phyloP scores from a whole-genome alignment of 208 protist genomes.

The Sergeia podlipaevii region DNA sequence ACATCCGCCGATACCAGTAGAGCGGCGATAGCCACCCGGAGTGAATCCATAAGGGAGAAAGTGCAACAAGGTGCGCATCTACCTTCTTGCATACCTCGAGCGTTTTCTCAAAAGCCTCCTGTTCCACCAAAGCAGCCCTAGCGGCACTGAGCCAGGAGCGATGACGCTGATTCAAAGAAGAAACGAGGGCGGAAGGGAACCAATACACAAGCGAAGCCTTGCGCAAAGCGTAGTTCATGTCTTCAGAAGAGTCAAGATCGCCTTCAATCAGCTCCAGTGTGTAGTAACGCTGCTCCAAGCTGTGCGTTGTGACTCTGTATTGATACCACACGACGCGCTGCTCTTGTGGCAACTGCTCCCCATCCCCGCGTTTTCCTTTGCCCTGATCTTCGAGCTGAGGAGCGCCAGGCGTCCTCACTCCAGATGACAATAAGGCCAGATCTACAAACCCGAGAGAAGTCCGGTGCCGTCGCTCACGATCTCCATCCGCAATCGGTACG shows the following conservation, averaged over 20 bases:
- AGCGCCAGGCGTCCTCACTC: slow-evolving; percentile 6
- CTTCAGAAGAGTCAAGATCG: slow-evolving; percentile 20
- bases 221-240: slow-evolving; percentile 51
- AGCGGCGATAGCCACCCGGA: slow-evolving; percentile 39
- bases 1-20: slow-evolving; percentile 57
- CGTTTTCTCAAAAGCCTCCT: neutral
- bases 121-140: too few relatives aligned
- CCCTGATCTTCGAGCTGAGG: slow-evolving; percentile 12
- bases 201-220: slow-evolving; percentile 52
- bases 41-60: slow-evolving; percentile 62
- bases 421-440: slow-evolving; percentile 12
- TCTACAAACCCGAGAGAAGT: slow-evolving; percentile 21
- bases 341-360: neutral
- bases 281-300: slow-evolving; percentile 4
- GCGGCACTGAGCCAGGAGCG: neutral
- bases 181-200: slow-evolving; percentile 24
- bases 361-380: neutral
- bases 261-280: slow-evolving; percentile 55
- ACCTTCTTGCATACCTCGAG: slow-evolving; percentile 56
- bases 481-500: slow-evolving; percentile 34
- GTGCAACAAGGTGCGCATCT: slow-evolving; percentile 59
- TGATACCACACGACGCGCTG: slow-evolving; percentile 33
- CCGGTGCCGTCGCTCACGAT: slow-evolving; percentile 14
- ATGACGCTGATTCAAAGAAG: slow-evolving; percentile 2
- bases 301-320: slow-evolving; percentile 11